Evolutionary conservation across 257 asterid species (phyloP), one percentile per base, ranked within the genome.

Genomic region (Asclepias syriaca): DNA sequence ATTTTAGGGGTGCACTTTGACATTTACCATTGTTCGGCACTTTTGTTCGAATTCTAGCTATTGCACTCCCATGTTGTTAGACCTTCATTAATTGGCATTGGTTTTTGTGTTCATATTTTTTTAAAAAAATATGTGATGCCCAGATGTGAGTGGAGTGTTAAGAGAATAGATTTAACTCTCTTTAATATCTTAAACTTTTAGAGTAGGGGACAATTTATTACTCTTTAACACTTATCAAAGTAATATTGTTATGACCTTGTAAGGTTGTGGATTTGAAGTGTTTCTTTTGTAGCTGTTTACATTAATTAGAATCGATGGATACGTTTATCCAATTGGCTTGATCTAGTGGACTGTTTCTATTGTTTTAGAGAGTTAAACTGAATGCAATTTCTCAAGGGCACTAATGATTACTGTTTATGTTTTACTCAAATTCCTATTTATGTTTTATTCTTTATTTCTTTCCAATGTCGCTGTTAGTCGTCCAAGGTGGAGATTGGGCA

Each of bases 401-500:
- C 11, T 34, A 34, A 73, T 5, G 71, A 50, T 73, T 9, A 9
- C 32, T 63, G 32, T 15, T 72, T 24, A 15, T 16, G 29, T 16
- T 60, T 66, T 56, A 21, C 21, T 32, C 21, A 40, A 40, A 49
- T 46, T 43, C 15, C 45, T 55, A 49, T 46, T 46, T 64, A 43
- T 34, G 22, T 65, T n/a, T 49, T 69, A 63, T 76, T 6, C 70
- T 73, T 24, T 69, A 60, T 64, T 65, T 70, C 71, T 75, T 74
- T 70, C 51, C 63, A 34, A 57, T 63, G 34, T 65, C 74, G 66
- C 54, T 65, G 70, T 75, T 77, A 94, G 99, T 77, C 95, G 97
- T 74, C 92, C 94, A 50, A 85, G 97, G 46, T 94, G 98, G 99
- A 91, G 99, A 83, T 74, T 94, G 77, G 99, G 99, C 72, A 94